Evolutionary conservation across 108 stramenopile genomes (phyloP).

Genomic region (Cyclostephanos invisitatus): DNA sequence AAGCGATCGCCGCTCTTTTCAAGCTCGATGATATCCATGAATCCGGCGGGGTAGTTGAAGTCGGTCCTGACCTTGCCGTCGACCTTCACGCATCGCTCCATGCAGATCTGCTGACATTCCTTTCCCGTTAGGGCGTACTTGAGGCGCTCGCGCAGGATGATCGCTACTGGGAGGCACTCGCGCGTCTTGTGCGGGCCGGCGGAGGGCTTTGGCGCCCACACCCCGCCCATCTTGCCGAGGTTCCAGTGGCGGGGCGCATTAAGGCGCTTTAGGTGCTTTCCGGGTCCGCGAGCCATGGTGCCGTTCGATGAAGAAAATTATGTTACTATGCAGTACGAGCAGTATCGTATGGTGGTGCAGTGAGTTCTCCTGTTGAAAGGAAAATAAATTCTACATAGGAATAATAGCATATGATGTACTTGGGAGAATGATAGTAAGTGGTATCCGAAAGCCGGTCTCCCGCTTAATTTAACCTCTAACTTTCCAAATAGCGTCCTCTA

Average conservation of each 20-base stretch:
- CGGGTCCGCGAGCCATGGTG: constrained; percentile 93
- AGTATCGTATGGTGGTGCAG: no score
- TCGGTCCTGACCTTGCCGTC: constrained; percentile 99
- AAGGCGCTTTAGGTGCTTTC: constrained; percentile 99
- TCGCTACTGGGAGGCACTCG: constrained; percentile 94
- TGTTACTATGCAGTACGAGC: no score
- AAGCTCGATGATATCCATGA: constrained; percentile 98
- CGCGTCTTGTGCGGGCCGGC: constrained; percentile 98
- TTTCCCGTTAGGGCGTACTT: constrained; percentile 99
- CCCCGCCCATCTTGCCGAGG: constrained; percentile 98
- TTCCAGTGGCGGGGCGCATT: constrained; percentile 99
- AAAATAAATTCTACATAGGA: no score
- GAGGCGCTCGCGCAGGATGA: constrained; percentile 98
- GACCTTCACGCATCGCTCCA: constrained; percentile 98
- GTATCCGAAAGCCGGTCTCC: no score
- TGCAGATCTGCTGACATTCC: constrained; percentile 99
- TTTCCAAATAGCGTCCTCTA: no score
- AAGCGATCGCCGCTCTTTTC: constrained; percentile 96
- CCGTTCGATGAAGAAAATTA: background rate
- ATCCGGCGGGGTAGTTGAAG: constrained; percentile 97
- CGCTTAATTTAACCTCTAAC: no score
- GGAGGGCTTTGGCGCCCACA: constrained; percentile 94
- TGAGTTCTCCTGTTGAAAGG: no score
- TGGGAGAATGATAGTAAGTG: no score
- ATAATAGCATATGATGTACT: no score